Base-by-base conservation (phyloP, 2,329 filamentous ascomycete species). In the Pestalotiopsis sp. region DNA sequence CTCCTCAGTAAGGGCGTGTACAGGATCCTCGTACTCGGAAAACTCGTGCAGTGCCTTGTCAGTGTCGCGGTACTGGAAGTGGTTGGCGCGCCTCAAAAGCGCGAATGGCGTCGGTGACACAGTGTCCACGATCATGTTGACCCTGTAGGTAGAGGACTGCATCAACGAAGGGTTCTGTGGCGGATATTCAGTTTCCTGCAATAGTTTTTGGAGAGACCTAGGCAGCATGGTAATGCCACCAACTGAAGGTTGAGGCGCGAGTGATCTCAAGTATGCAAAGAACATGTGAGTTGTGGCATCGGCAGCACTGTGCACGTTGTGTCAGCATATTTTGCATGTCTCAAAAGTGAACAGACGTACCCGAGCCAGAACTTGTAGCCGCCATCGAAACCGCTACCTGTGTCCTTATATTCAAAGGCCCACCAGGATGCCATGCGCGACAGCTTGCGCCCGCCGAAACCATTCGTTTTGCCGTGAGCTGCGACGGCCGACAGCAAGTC, bases 391-490 rank as follows among this genome's bases (percentile, higher is more conserved):
- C 96, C 96, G 78, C 92, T 95, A 57, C 92, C 93, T 6, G 90
- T 90, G 78, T 98, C 95, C 61, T 86, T 89, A 73, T 97, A 93
- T 76, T 98, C 95, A 78, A 99, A 99, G 1, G 95, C 94, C 96
- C 96, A 99, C 96, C 96, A 99, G 60, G 95, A 94, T 56, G 95
- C 96, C 87, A 97, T 93, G 73, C 96, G 90, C 11, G 96, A 98
- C 67, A 99, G 87, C 80, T 98, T 98, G 72, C 95, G 90, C 31
- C 96, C 96, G 70, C 94, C 93, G 71, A 99, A 89, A 58, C 96
- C 96, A 79, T 99, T 99, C 67, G 86, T 90, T 83, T 98, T 98
- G 73, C 93, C 93, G 76, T 98, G 93, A 14, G 96, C 96, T 41
- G 96, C 95, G 74, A 98, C 90, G 7, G 95, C 94, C 3, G 95